These are phyloP conservation scores for Fusarium sp. DNA, from an alignment of 2,329 filamentous ascomycete genomes.

Conservation along the genomic window DNA sequence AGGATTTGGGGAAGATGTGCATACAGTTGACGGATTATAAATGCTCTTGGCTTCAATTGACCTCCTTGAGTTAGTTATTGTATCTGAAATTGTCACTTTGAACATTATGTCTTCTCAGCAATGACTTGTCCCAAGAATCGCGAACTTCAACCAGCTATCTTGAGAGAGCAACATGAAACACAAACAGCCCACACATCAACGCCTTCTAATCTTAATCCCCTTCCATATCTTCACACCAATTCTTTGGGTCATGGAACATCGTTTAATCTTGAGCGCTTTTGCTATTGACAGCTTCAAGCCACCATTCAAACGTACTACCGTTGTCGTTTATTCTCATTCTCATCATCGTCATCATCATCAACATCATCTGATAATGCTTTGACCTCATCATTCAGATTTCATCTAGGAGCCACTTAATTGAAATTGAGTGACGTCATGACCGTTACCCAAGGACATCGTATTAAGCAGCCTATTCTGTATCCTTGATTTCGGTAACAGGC, in stretches of 20 bases:
- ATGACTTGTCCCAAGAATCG: not conserved
- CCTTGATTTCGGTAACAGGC: not conserved
- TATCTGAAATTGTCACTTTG: too few species aligned
- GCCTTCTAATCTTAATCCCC: conserved; percentile 34
- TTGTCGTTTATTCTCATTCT: too few species aligned
- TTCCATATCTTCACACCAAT: conserved; percentile 20
- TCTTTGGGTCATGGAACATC: conserved; percentile 12
- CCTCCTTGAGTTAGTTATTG: too few species aligned
- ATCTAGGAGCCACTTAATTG: conserved; percentile 10
- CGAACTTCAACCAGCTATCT: not conserved
- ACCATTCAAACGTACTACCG: too few species aligned
- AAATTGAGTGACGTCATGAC: conserved; percentile 12
- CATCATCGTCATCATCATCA: too few species aligned
- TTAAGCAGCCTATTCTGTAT: not conserved
- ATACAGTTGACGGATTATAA: not conserved
- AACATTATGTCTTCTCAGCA: too few species aligned
- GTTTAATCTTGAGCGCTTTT: not conserved
- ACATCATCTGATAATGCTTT: too few species aligned
- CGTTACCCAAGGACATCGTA: not conserved
- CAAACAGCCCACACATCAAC: conserved; percentile 23
- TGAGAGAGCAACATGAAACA: conserved; percentile 29
- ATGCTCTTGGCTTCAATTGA: too few species aligned
- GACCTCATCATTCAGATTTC: not conserved
- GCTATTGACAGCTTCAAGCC: not conserved
- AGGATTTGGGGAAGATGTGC: not conserved